These are phyloP conservation scores for Luzula sylvatica DNA, from an alignment of 176 grass and related monocot genomes.

Conservation along the genomic window DNA sequence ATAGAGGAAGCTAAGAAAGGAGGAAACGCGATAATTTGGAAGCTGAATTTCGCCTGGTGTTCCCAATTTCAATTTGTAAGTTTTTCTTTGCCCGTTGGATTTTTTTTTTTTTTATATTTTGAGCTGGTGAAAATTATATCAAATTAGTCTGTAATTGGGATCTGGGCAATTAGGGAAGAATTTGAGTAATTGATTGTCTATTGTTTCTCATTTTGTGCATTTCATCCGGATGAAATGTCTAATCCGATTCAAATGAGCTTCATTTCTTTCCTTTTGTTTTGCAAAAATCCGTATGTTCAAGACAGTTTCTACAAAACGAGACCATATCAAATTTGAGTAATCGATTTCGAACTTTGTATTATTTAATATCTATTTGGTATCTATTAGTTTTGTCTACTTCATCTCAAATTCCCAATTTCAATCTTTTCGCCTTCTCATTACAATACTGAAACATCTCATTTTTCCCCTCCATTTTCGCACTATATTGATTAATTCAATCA, in stretches of 20 bases:
- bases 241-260: not conserved
- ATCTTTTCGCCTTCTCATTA: no score
- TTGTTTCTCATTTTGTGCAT: not conserved
- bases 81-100: constrained; percentile 4
- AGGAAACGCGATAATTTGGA: constrained; percentile 8
- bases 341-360: no score
- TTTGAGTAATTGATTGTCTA: not conserved
- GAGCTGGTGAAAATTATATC: not conserved
- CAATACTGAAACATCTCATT: no score
- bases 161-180: not conserved
- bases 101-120: not conserved
- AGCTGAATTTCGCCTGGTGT: constrained; percentile 9
- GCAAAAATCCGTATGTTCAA: not conserved
- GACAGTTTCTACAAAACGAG: not conserved
- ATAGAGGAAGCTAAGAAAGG: not conserved
- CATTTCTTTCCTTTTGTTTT: not conserved
- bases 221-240: not conserved
- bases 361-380: no score
- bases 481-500: no score
- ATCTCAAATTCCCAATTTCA: no score
- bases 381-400: no score
- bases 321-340: no score
- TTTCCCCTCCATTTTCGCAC: no score
- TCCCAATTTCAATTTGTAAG: constrained; percentile 9
- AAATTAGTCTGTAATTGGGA: not conserved